phyloP scores from a whole-genome alignment of 768 basidiomycete species.

The Sporobolomyces roseus region DNA sequence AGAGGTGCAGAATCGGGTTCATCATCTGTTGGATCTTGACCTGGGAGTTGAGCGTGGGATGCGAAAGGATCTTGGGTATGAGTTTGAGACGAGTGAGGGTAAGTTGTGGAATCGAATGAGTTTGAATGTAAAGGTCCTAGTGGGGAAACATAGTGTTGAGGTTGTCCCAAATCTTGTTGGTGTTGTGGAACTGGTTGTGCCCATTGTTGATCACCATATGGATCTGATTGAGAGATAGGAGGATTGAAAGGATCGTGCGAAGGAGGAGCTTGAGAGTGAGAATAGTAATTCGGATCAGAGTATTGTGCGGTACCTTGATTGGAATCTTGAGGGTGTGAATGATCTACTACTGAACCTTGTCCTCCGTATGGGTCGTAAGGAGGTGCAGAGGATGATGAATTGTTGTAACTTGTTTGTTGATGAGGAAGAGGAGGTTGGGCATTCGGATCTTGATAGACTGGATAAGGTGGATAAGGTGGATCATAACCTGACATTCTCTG shows the following conservation, averaged over 20 bases:
- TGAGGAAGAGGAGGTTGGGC: not conserved
- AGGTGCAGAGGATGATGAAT: not conserved
- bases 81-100: not conserved
- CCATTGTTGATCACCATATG: not conserved
- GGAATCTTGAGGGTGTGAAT: not conserved
- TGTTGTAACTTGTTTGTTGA: not conserved
- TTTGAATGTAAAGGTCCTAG: not conserved
- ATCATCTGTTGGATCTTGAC: conserved; percentile 18
- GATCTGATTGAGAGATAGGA: not conserved
- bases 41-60: not conserved
- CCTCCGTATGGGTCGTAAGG: conserved; percentile 12
- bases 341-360: not conserved
- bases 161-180: not conserved
- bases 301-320: conserved; percentile 11
- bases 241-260: conserved; percentile 2
- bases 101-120: not conserved
- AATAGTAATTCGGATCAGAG: conserved; percentile 5
- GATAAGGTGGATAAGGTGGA: conserved; percentile 1
- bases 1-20: conserved; percentile 22
- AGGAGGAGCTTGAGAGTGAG: too few relatives aligned
- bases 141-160: not conserved
- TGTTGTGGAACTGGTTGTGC: conserved; percentile 10
- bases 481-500: conserved; percentile 9
- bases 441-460: conserved; percentile 4
- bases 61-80: not conserved